Evolutionary conservation across 805 yeast species (phyloP), one percentile per base, ranked within the genome.

Genomic region (Kuraishia capsulata): DNA sequence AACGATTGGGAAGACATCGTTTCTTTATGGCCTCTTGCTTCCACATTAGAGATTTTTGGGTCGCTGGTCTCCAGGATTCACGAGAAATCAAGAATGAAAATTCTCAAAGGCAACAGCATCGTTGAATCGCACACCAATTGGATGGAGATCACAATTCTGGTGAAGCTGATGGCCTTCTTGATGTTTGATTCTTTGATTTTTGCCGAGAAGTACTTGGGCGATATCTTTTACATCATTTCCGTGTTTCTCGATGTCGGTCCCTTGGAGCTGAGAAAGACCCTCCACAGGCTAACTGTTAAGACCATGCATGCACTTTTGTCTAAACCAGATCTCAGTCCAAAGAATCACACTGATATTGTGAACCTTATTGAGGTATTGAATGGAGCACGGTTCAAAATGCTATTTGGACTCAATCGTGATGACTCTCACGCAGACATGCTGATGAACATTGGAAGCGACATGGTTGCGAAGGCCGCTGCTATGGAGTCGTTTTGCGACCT

Each of bases 21-120:
- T 2, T 68, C 81, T 1, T 66, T 81, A n/a, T 62, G 86, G 45
- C 70, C 81, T 1, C 56, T 75, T 11, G 63, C 74, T 18, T 88
- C 95, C 3, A 78, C 90, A 1, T 64, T 79, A n/a, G 85, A 79
- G 44, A 65, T 84, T 2, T 78, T 87, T 49, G 80, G 85, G 5
- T 69, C 73, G 37, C 71, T 85, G 2, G 64, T 86, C 29, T 55
- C 66, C 24, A 65, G 82, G 43, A 54, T 87, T 30, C 67, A 78
- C 43, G 64, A 64, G 8, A 67, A 78, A 31, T 69, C 84, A 1
- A 65, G 66, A 26, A 65, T 70, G 8, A 68, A 78, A 20, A 57
- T 67, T 39, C 71, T 72, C 2, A 61, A 66, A 11, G 67, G 59
- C 33, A 64, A 69, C 30, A 59, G 69, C 1, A 64, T 73, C 31